Evolutionary conservation across 345 rosid genomes (phyloP), one percentile per base, ranked within the genome.

Genomic region (Acer campestre): DNA sequence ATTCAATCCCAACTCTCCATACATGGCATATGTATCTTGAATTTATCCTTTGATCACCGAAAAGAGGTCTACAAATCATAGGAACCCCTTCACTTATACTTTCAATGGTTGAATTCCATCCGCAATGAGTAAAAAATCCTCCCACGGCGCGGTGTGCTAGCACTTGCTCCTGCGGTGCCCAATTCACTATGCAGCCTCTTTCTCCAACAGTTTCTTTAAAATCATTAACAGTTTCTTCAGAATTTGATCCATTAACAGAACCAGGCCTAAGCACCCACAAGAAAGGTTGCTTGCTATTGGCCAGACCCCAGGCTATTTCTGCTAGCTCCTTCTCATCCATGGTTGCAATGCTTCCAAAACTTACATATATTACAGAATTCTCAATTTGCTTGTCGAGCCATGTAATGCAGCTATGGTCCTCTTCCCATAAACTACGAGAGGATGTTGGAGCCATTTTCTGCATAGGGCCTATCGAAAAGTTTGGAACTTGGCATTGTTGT

Each of bases 91-190:
- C 82, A 0, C 84, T 44, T 12, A 88, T 29, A 31, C 88, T 82
- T 11, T 89, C 90, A 42, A 89, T 48, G 0, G 86, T 89, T 5
- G 88, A 84, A 77, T 89, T 85, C 88, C 86, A 85, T 25, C 92
- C 86, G 11, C 85, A 82, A 4, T 84, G 89, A 72, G 77, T 84
- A 86, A 84, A 79, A 75, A 88, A 85, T 7, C 79, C 86, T 44
- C 82, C 84, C 6, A 85, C 35, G 4, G 35, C 35, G 35, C 0
- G 35, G 35, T 31, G 35, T 31, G 75, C 0, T 87, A 83, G 0
- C 59, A 64, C 67, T 86, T 51, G 56, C 56, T 51, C 16, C 55
- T 12, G 55, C 16, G 7, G 56, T 16, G 18, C 56, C 56, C 56
- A 16, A 2, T 14, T 51, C 56, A 51, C 56, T 0, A 14, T 14